Conservation (phyloP, 202 grass and related monocot species). For the Zoysia matrella region DNA sequence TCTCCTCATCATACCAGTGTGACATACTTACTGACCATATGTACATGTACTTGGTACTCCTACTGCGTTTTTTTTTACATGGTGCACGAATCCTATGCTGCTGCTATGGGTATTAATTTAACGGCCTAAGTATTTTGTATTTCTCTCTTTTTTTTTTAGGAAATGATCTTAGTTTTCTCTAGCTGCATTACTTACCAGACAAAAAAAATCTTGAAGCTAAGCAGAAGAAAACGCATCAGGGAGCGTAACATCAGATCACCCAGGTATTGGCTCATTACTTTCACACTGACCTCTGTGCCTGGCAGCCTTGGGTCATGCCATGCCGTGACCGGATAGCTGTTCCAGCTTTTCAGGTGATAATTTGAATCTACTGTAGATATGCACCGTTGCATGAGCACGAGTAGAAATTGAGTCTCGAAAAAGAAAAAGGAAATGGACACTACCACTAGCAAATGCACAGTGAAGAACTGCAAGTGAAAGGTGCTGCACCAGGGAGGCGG, state of each 20-base stretch:
- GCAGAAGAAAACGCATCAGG: neutral
- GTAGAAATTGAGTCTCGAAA: neutral
- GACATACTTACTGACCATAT: too few species aligned
- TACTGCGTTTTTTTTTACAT: neutral
- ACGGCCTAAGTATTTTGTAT: neutral
- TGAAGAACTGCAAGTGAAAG: neutral
- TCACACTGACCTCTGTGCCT: constrained; percentile 26
- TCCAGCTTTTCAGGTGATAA: constrained; percentile 37
- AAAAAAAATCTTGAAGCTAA: neutral
- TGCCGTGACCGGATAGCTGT: constrained; percentile 26
- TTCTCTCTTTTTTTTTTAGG: too few species aligned
- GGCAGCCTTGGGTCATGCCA: constrained; percentile 32
- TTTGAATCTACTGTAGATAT: constrained; percentile 19
- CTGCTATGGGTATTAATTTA: neutral
- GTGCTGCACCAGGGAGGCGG: neutral
- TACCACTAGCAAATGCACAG: neutral
- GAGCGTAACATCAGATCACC: neutral
- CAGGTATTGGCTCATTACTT: neutral
- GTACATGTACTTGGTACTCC: too few species aligned
- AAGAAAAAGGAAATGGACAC: neutral
- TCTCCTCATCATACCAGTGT: neutral
- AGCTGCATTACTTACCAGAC: neutral
- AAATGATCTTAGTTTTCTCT: neutral
- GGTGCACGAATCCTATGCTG: constrained; percentile 34
- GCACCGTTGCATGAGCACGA: constrained; percentile 13